These are phyloP conservation scores for Hordeum pubiflorum DNA, from an alignment of 202 grass and related monocot species.

Conservation along the genomic window DNA sequence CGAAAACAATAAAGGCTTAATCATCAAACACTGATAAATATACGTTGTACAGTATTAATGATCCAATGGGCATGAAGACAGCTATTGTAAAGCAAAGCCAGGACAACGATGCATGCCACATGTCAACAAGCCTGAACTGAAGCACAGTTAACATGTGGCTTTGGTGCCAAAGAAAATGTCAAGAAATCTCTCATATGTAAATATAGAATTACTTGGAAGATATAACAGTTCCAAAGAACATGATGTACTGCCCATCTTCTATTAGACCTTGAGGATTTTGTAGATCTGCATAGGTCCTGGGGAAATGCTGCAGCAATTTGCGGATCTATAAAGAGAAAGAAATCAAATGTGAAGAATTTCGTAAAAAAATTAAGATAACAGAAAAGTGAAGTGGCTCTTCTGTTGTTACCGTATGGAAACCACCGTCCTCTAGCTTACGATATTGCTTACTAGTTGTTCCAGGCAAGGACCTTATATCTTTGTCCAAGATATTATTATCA, in stretches of 20 bases:
- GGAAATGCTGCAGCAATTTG: conserved; percentile 95
- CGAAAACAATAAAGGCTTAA: background rate
- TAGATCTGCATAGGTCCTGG: conserved; percentile 79
- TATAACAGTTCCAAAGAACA: conserved; percentile 65
- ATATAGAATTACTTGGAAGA: conserved; percentile 70
- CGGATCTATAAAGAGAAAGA: conserved; percentile 46
- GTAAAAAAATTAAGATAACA: conserved; percentile 15
- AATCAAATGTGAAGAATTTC: conserved; percentile 16
- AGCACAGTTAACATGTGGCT: conserved; percentile 3
- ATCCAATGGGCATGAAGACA: background rate
- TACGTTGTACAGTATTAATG: background rate
- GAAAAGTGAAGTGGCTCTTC: background rate
- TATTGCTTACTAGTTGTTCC: conserved; percentile 52
- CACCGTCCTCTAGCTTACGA: conserved; percentile 58
- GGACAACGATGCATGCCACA: background rate
- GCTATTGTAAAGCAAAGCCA: background rate
- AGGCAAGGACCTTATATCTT: conserved; percentile 55
- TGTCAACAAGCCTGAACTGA: background rate
- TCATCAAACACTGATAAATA: background rate
- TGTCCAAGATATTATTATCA: conserved; percentile 57
- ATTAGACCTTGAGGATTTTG: conserved; percentile 66
- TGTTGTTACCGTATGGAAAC: conserved; percentile 68
- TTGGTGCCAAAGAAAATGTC: background rate
- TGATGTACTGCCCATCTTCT: conserved; percentile 80
- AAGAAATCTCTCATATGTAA: conserved; percentile 19